Percentiles rank a stretch among this genome's conserved stretches.
Evolutionary conservation across 1,284 basidiomycete genomes (phyloP).

Genomic region (Takashimella tepidaria): DNA sequence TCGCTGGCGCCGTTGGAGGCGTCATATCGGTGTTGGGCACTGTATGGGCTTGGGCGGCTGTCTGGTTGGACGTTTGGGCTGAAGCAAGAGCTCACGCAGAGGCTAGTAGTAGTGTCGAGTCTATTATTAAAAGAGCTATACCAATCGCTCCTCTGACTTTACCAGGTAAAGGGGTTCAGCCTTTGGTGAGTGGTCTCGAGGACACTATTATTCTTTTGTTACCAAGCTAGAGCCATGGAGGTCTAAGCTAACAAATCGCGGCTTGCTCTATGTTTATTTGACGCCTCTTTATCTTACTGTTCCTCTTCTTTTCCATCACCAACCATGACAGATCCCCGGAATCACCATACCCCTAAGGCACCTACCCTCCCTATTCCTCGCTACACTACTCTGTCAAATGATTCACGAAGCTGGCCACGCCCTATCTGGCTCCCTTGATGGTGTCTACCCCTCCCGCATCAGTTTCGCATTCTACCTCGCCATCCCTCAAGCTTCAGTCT

Average conservation of each 20-base stretch:
- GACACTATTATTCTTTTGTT: too few relatives aligned
- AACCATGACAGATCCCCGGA: slow-evolving; percentile 37
- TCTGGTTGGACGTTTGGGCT: slow-evolving; percentile 32
- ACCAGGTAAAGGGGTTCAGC: slow-evolving; percentile 24
- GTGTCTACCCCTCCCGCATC: slow-evolving; percentile 28
- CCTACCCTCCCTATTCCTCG: slow-evolving; percentile 37
- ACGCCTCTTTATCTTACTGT: not conserved
- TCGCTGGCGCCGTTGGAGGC: slow-evolving; percentile 11
- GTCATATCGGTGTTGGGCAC: slow-evolving; percentile 1
- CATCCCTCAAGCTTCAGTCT: slow-evolving; percentile 36
- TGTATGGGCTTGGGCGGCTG: slow-evolving; percentile 22
- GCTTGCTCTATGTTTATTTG: not conserved
- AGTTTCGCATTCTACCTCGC: slow-evolving; percentile 29
- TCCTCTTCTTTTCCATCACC: not conserved
- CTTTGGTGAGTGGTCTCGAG: slow-evolving; percentile 25
- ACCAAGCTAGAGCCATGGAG: too few relatives aligned
- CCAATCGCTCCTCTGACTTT: not conserved
- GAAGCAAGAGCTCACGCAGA: slow-evolving; percentile 28
- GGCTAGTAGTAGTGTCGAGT: not conserved
- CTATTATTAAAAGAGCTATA: slow-evolving; percentile 7
- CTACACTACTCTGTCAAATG: slow-evolving; percentile 37
- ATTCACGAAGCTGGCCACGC: slow-evolving; percentile 46
- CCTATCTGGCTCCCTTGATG: slow-evolving; percentile 38
- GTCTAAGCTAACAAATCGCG: not conserved
- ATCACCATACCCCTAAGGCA: slow-evolving; percentile 42